Percentiles rank a stretch among this genome's conserved stretches.
Evolutionary conservation across 1,284 basidiomycete species (phyloP).

Genomic region (Trametes pubescens): DNA sequence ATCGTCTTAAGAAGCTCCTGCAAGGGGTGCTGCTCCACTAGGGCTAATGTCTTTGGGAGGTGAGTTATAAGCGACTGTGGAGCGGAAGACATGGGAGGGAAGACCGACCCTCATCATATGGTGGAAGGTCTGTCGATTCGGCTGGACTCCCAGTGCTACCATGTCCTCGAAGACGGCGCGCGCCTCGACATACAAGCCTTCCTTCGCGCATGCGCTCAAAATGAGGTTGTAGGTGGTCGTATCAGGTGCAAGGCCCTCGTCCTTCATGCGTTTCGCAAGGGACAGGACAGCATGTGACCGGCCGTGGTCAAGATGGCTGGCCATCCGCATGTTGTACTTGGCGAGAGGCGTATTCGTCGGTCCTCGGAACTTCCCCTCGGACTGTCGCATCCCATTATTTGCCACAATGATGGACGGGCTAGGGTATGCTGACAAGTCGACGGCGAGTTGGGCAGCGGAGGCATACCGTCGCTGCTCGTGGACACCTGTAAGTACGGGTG

Average conservation of each 20-base stretch:
- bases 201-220: slow-evolving; percentile 54
- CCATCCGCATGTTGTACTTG: slow-evolving; percentile 33
- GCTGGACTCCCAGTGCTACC: slow-evolving; percentile 60
- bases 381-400: slow-evolving; percentile 10
- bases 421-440: slow-evolving; percentile 1
- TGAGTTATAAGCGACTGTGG: neutral
- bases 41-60: slow-evolving; percentile 5
- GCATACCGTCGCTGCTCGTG: slow-evolving; percentile 34
- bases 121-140: slow-evolving; percentile 68
- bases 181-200: slow-evolving; percentile 56
- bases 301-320: slow-evolving; percentile 22
- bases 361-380: slow-evolving; percentile 21
- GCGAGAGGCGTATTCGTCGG: slow-evolving; percentile 25
- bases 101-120: slow-evolving; percentile 63
- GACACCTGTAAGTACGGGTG: slow-evolving; percentile 8
- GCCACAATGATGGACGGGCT: slow-evolving; percentile 4
- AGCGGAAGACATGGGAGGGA: neutral
- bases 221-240: slow-evolving; percentile 62
- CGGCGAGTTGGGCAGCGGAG: slow-evolving; percentile 25
- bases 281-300: slow-evolving; percentile 6
- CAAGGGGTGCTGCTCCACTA: slow-evolving; percentile 30
- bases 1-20: slow-evolving; percentile 53
- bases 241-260: slow-evolving; percentile 56
- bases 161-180: slow-evolving; percentile 82
- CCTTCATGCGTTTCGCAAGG: slow-evolving; percentile 64